A percentile compares a stretch with the other conserved stretches of the same genome.
Evolutionary conservation across 176 grass and related monocot species (phyloP).

Genomic region (Oryza nivara): DNA sequence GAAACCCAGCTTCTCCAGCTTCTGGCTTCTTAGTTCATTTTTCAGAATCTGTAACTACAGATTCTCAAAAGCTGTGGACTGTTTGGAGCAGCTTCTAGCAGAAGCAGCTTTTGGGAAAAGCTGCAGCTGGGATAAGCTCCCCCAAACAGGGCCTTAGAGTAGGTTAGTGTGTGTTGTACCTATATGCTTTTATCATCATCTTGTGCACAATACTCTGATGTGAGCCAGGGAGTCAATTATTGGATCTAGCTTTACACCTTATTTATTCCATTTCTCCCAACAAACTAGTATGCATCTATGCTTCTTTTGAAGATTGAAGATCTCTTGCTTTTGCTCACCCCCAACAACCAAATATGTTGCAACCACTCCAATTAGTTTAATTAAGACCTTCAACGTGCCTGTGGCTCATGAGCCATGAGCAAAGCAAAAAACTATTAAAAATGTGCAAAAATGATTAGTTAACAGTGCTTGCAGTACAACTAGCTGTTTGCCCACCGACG

Average conservation of each 20-base stretch:
- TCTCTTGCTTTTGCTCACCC: slow-evolving; percentile 44
- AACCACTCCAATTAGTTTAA: slow-evolving; percentile 52
- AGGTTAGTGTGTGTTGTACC: background rate
- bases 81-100: too few relatives aligned
- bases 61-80: too few relatives aligned
- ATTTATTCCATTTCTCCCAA: slow-evolving; percentile 23
- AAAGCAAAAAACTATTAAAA: slow-evolving; percentile 28
- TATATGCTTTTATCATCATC: slow-evolving; percentile 7
- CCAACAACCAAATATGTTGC: slow-evolving; percentile 44
- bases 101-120: too few relatives aligned
- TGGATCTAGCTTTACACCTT: slow-evolving; percentile 40
- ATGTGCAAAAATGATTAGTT: background rate
- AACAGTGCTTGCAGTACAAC: background rate
- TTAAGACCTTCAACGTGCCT: slow-evolving; percentile 34
- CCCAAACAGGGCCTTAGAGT: too few relatives aligned
- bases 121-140: too few relatives aligned
- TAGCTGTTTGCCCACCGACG: slow-evolving; percentile 32
- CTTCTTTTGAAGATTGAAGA: slow-evolving; percentile 43
- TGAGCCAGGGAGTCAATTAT: slow-evolving; percentile 49
- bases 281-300: slow-evolving; percentile 26
- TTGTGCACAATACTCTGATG: slow-evolving; percentile 32
- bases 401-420: background rate
- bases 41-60: too few relatives aligned
- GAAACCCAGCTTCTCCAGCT: too few relatives aligned
- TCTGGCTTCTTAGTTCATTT: too few relatives aligned